Evolutionary conservation across 768 basidiomycete species (phyloP).

Genomic region (Sarcomyxa edulis): DNA sequence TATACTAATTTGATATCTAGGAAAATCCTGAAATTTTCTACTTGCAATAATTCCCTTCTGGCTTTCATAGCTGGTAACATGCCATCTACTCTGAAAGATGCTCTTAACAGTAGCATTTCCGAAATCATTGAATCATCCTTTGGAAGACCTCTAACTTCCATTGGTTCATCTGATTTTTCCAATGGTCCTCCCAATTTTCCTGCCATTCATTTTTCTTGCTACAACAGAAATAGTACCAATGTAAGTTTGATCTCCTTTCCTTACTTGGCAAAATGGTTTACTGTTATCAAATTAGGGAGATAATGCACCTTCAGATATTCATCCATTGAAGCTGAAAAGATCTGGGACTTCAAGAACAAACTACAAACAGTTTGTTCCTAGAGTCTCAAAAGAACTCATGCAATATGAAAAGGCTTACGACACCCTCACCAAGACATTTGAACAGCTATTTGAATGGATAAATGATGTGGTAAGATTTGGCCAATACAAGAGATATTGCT

Average conservation of each 20-base stretch:
- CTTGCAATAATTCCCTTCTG: too few species aligned
- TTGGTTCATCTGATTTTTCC: too few species aligned
- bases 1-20: too few species aligned
- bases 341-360: too few species aligned
- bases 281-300: not conserved
- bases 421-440: constrained; percentile 18
- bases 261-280: not conserved
- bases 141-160: too few species aligned
- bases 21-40: too few species aligned
- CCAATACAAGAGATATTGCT: too few species aligned
- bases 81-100: too few species aligned
- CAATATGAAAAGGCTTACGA: not conserved
- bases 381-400: not conserved
- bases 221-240: not conserved
- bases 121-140: too few species aligned
- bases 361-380: not conserved
- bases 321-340: not conserved
- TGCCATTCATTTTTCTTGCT: not conserved
- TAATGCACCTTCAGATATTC: constrained; percentile 1
- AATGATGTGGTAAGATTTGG: not conserved
- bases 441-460: constrained; percentile 28
- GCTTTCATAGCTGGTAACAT: too few species aligned
- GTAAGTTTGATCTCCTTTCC: not conserved
- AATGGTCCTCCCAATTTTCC: too few species aligned
- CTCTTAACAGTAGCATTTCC: too few species aligned